These are phyloP conservation scores for Clitoria ternatea DNA, from an alignment of 306 rosid species.

Conservation along the genomic window DNA sequence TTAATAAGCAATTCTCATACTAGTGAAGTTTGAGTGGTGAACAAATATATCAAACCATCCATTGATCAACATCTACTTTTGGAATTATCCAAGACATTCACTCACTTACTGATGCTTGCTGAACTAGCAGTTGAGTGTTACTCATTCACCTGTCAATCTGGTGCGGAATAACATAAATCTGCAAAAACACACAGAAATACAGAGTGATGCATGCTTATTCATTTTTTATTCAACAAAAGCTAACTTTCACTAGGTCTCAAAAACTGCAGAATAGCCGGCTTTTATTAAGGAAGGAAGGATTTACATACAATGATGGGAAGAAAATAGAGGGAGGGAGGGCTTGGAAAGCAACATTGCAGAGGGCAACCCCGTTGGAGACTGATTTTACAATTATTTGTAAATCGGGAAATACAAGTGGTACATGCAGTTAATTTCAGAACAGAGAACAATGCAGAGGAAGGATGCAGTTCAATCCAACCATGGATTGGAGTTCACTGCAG, in stretches of 20 bases:
- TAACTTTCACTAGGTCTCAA: background rate
- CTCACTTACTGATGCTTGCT: background rate
- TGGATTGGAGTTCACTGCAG: constrained; percentile 28
- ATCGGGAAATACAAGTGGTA: constrained; percentile 7
- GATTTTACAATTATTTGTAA: constrained; percentile 37
- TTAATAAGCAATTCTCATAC: background rate
- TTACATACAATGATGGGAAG: constrained; percentile 8
- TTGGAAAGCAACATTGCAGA: constrained; percentile 3
- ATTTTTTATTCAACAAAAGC: background rate
- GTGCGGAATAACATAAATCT: background rate
- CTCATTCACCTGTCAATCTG: constrained; percentile 8
- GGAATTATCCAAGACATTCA: background rate
- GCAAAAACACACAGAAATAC: background rate
- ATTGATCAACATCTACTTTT: background rate
- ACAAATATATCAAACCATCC: background rate
- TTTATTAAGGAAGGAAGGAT: constrained; percentile 23
- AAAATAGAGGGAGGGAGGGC: background rate
- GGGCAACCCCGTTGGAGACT: constrained; percentile 23
- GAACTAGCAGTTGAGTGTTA: background rate
- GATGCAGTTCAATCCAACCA: constrained; percentile 29
- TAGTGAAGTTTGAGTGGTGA: background rate
- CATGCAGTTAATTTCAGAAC: constrained; percentile 27
- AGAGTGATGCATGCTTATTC: background rate
- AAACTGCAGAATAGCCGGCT: constrained; percentile 20
- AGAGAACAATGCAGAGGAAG: constrained; percentile 27